Conservation (phyloP, 2,329 filamentous ascomycete genomes). For the Amauroascus niger region DNA sequence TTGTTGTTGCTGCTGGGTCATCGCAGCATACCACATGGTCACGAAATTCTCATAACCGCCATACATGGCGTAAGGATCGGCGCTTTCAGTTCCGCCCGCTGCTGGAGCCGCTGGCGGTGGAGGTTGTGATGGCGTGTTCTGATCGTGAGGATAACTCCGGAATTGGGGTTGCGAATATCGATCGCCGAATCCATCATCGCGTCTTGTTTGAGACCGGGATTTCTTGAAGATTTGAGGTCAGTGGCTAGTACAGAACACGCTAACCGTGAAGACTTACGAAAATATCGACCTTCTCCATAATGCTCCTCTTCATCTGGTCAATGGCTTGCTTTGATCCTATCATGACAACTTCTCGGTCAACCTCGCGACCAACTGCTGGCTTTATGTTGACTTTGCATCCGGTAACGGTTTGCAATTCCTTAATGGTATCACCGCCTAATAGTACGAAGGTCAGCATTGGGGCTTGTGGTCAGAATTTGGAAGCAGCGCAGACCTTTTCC, state of each 20-base stretch:
- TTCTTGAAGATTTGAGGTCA: constrained; percentile 26
- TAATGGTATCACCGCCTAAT: constrained; percentile 74
- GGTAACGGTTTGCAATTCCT: constrained; percentile 79
- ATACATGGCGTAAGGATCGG: constrained; percentile 69
- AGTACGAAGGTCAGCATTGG: constrained; percentile 18
- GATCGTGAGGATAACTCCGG: constrained; percentile 20
- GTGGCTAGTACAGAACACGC: constrained; percentile 9
- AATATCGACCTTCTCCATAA: constrained; percentile 85
- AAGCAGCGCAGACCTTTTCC: constrained; percentile 55
- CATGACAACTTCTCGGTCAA: constrained; percentile 76
- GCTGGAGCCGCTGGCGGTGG: constrained; percentile 31
- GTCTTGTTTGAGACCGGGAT: constrained; percentile 29
- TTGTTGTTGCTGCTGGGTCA: constrained; percentile 45
- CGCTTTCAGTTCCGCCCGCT: constrained; percentile 35
- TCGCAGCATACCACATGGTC: constrained; percentile 68
- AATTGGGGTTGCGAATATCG: constrained; percentile 39
- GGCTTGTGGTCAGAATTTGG: not conserved
- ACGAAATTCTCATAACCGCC: constrained; percentile 75
- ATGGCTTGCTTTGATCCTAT: constrained; percentile 71
- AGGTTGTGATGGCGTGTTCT: constrained; percentile 23
- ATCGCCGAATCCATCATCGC: constrained; percentile 27
- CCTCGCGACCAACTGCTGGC: constrained; percentile 66
- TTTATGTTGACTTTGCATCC: constrained; percentile 91
- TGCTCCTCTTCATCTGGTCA: constrained; percentile 68
- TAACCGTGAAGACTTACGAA: constrained; percentile 51